These are phyloP conservation scores for Collybiopsis luxurians DNA, from an alignment of 768 basidiomycete genomes.

Conservation along the genomic window DNA sequence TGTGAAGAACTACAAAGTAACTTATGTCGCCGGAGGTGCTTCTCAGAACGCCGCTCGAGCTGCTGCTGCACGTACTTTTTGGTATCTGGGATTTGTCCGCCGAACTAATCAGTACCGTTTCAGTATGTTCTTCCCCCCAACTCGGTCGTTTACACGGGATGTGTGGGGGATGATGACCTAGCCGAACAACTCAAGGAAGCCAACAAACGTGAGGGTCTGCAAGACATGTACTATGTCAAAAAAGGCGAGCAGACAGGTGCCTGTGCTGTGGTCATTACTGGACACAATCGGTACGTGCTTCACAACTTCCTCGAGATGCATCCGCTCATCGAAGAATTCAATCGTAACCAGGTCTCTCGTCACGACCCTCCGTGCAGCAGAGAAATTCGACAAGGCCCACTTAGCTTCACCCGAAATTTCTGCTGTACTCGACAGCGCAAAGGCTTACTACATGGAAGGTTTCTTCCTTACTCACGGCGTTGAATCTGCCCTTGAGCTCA, in stretches of 20 bases:
- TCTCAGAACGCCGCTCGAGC: constrained; percentile 96
- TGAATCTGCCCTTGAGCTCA: constrained; percentile 66
- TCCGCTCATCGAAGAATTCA: neutral
- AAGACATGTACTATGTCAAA: constrained; percentile 86
- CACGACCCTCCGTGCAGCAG: constrained; percentile 87
- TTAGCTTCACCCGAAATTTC: constrained; percentile 74
- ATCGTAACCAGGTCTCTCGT: constrained; percentile 72
- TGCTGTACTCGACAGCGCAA: constrained; percentile 73
- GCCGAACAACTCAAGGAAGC: constrained; percentile 85
- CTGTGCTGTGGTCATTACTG: constrained; percentile 94
- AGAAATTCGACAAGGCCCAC: constrained; percentile 83
- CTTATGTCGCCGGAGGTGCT: constrained; percentile 96
- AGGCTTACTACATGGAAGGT: constrained; percentile 92
- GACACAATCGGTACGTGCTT: constrained; percentile 76
- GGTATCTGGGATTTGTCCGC: neutral
- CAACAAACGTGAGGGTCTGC: constrained; percentile 89
- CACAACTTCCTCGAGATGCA: too few relatives aligned
- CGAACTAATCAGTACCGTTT: constrained; percentile 7
- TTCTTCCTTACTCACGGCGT: constrained; percentile 96
- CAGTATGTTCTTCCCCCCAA: constrained; percentile 88
- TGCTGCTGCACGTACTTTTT: constrained; percentile 73
- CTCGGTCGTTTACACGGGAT: constrained; percentile 92
- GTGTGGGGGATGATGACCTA: constrained; percentile 91
- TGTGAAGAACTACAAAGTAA: constrained; percentile 68
- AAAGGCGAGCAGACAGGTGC: constrained; percentile 90